These are phyloP conservation scores for Xylariaceae sp. DNA, from an alignment of 2,329 filamentous ascomycete species.

Conservation along the genomic window DNA sequence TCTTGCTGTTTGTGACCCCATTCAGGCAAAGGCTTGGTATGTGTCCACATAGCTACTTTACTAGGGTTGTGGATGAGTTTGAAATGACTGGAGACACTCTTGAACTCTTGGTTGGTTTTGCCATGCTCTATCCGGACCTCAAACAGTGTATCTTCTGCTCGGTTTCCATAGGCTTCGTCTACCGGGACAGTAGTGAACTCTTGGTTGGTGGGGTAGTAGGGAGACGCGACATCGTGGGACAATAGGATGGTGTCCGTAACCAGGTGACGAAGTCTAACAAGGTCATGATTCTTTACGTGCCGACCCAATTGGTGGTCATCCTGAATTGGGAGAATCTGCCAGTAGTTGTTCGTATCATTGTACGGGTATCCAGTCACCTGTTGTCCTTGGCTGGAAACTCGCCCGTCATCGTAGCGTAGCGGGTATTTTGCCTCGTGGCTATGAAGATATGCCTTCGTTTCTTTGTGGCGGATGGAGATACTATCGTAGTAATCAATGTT, in stretches of 20 bases:
- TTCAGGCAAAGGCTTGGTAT: constrained; percentile 89
- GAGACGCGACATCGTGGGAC: constrained; percentile 95
- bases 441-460: constrained; percentile 94
- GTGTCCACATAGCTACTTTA: constrained; percentile 99
- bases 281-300: constrained; percentile 74
- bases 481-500: constrained; percentile 86
- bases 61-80: constrained; percentile 92
- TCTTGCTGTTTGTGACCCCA: constrained; percentile 98
- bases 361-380: constrained; percentile 97
- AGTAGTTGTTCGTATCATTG: constrained; percentile 98
- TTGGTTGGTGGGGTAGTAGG: constrained; percentile 95
- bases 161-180: constrained; percentile 68
- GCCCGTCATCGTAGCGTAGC: constrained; percentile 92
- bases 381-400: constrained; percentile 95
- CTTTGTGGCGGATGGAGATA: constrained; percentile 89
- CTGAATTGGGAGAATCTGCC: constrained; percentile 78
- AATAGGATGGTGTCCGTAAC: constrained; percentile 82
- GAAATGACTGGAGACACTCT: constrained; percentile 87
- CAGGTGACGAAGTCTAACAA: constrained; percentile 81
- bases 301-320: constrained; percentile 56
- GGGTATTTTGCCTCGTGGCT: constrained; percentile 88
- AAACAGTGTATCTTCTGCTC: constrained; percentile 86
- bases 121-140: constrained; percentile 86
- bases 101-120: constrained; percentile 79
- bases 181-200: constrained; percentile 83